Base-by-base conservation (phyloP, 805 yeast genomes). In the Yarrowia deformans region DNA sequence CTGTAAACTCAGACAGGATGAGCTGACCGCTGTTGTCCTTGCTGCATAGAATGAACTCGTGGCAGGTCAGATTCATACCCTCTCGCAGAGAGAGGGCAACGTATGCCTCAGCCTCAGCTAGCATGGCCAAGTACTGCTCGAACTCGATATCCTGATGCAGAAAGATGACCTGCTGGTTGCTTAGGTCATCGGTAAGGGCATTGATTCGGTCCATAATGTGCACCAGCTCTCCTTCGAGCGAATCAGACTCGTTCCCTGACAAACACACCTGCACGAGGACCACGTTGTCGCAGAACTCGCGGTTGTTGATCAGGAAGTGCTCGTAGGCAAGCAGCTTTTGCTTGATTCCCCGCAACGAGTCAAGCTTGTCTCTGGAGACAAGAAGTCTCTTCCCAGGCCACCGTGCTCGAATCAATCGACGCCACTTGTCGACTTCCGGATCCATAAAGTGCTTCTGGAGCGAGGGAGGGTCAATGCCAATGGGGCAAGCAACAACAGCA, bases 61-160 rank as follows among this genome's bases (percentile, higher is more conserved):
- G 99, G 73, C 97, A 94, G 0, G 98, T 93, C 75, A 95, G 82
- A 74, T 95, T 95, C 93, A 95, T 90, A 34, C 99, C 99, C 78
- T 95, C 99, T 76, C 99, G 88, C 83, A 94, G 85, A 1, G 97
- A 90, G 10, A 96, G 88, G 1, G 94, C 97, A 54, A 90, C 87
- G 75, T 95, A 95, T 0, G 87, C 82, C 72, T 91, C 96, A 1
- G 98, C 97, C 76, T 93, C 98, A 45, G 87, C 81, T 56, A 90
- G 84, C 63, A 95, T 80, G 0, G 97, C 98, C 70, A 95, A 78
- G 76, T 95, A 95, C 78, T 95, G 98, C 69, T 87, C 90, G 76
- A 91, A 94, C 46, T 88, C 93, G 68, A 95, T 86, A 73, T 94
- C 98, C 77, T 92, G 96, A 72, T 91, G 94, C 60, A 95, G 80